phyloP scores from a whole-genome alignment of 805 yeast species.

The Metahyphopichia silvanorum region DNA sequence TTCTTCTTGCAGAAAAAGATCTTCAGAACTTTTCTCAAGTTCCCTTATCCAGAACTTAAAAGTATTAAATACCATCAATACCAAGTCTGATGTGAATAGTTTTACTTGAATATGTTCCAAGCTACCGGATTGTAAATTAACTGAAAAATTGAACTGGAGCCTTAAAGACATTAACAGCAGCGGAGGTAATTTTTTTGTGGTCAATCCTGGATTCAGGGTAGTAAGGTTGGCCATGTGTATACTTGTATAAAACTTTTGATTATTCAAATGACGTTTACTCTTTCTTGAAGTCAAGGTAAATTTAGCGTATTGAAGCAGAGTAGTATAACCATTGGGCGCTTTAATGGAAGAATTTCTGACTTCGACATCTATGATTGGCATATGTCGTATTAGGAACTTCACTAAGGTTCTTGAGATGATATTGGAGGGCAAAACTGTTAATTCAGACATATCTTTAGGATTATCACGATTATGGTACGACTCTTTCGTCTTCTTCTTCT shows the following conservation, averaged over 20 bases:
- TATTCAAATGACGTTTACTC: slow-evolving; percentile 12
- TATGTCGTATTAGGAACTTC: slow-evolving; percentile 11
- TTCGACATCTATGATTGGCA: slow-evolving; percentile 23
- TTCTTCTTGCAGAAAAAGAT: too few species aligned
- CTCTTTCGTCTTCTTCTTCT: slow-evolving; percentile 1
- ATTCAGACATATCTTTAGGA: slow-evolving; percentile 1
- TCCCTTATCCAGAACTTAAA: slow-evolving; percentile 13
- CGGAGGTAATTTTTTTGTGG: slow-evolving; percentile 3
- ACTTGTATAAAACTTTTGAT: slow-evolving; percentile 14
- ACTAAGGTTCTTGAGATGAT: slow-evolving; percentile 6
- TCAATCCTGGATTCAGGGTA: slow-evolving; percentile 6
- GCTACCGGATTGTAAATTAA: slow-evolving; percentile 14
- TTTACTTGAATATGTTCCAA: slow-evolving; percentile 15
- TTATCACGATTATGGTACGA: background rate
- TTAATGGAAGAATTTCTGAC: slow-evolving; percentile 8
- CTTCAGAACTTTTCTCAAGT: background rate
- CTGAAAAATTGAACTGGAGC: slow-evolving; percentile 10
- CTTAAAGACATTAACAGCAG: slow-evolving; percentile 8
- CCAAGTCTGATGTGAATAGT: slow-evolving; percentile 19
- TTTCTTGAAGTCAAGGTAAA: slow-evolving; percentile 16
- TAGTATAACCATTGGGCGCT: background rate
- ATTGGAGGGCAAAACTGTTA: slow-evolving; percentile 15
- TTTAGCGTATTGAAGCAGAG: slow-evolving; percentile 16
- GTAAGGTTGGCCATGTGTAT: slow-evolving; percentile 9
- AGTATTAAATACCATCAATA: slow-evolving; percentile 17